Conservation (phyloP, 164 flowering plant species). For the Vitis labrusca region DNA sequence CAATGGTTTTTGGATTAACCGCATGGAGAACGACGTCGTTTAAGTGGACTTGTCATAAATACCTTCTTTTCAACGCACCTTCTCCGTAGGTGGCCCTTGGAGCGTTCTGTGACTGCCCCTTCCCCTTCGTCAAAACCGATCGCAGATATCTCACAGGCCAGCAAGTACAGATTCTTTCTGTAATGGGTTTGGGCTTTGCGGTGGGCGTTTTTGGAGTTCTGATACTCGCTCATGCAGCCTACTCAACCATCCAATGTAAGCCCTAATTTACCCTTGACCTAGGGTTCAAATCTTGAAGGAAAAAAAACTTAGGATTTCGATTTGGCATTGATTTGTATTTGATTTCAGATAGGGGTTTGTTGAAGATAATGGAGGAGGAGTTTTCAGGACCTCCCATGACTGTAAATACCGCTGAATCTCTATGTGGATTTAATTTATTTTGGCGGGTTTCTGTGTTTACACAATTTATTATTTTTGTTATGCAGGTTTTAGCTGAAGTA, state of each 20-base stretch:
- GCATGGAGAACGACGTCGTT: no score
- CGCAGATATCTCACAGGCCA: constrained; percentile 2
- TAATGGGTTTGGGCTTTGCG: constrained; percentile 32
- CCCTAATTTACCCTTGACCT: background rate
- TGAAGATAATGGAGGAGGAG: constrained; percentile 93
- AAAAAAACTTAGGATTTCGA: no score
- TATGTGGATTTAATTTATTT: background rate
- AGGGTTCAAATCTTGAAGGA: constrained; percentile 5
- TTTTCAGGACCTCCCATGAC: constrained; percentile 79
- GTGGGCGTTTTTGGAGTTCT: constrained; percentile 41
- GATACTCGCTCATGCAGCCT: constrained; percentile 45
- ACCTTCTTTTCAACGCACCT: no score
- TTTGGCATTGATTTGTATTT: constrained; percentile 4
- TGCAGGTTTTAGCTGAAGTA: constrained; percentile 76
- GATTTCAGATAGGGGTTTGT: constrained; percentile 74
- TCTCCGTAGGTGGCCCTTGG: background rate
- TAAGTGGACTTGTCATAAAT: background rate
- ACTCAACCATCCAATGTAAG: constrained; percentile 64
- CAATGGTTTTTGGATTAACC: no score
- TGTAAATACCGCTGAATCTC: constrained; percentile 26
- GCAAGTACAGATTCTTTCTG: background rate
- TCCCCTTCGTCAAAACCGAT: constrained; percentile 2
- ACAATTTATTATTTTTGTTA: constrained; percentile 9
- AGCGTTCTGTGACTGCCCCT: background rate
- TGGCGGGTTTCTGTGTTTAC: constrained; percentile 3